Evolutionary conservation across 768 basidiomycete species (phyloP), one percentile per base, ranked within the genome.

Genomic region (Suillus subluteus): DNA sequence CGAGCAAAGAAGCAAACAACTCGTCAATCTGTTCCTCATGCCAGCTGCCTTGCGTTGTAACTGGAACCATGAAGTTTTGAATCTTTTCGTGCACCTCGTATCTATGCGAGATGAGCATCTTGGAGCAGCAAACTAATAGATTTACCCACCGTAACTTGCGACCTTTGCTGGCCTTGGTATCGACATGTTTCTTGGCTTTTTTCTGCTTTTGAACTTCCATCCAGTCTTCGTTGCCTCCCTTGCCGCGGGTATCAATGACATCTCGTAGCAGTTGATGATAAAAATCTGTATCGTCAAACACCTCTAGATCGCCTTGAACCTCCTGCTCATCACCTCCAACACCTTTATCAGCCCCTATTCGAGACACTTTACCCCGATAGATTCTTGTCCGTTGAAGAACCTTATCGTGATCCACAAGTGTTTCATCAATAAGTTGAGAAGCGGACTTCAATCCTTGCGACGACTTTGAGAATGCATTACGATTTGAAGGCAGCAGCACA

Each of bases 1-100:
- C 96, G 38, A 99, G 82, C 54, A 99, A 77, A 37, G 92, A 94
- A 32, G 88, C 84, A 78, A 99, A 99, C 63, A 99, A 79, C 75
- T 99, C 97, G 73, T 99, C 96, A 63, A 96, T 86, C 80, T 99
- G 98, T 73, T 95, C 95, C 67, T 98, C 95, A 69, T 97, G 95
- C 98, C 98, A 99, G 64, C 81, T 84, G 37, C 88, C 88, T 41
- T 79, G 75, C 23, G 70, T 69, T 8, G 87, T 86, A 15, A 96
- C 89, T 7, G 97, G 97, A 2, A 96, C 94, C 91, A 97, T 97
- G 75, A 98, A 99, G 77, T 96, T 95, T 76, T 96, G 94, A 61
- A 98, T 81, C 80, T 98, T 99, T 72, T 99, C 96, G 73, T 99
- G 98, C 2, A 94, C 89, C 69, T 97, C 92, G 76, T 95, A 98